These are phyloP conservation scores for Dunaliella sp. DNA, from an alignment of 139 green algal species.

Conservation along the genomic window DNA sequence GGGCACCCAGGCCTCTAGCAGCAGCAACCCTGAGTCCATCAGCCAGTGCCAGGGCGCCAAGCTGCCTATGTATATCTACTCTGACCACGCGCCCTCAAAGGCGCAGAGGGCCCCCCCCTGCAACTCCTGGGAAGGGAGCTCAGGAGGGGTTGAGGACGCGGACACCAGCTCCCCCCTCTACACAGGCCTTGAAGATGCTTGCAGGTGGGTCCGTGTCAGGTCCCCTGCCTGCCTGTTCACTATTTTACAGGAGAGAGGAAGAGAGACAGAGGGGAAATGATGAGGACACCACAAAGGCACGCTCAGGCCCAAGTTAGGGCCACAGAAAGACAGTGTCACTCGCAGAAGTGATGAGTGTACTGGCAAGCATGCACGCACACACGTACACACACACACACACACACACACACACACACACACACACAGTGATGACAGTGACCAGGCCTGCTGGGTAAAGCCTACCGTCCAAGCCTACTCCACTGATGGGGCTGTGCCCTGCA, in stretches of 20 bases:
- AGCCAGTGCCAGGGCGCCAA: background rate
- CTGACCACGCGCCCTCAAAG: background rate
- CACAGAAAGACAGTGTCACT: too few relatives aligned
- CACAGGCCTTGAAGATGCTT: too few relatives aligned
- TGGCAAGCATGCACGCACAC: too few relatives aligned
- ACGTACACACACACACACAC: too few relatives aligned
- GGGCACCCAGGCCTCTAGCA: too few relatives aligned
- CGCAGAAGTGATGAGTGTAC: too few relatives aligned
- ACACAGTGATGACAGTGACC: background rate
- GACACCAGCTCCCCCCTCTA: background rate
- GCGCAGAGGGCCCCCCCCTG: background rate
- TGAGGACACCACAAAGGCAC: too few relatives aligned
- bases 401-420: too few relatives aligned
- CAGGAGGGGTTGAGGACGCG: background rate
- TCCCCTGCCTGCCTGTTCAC: background rate
- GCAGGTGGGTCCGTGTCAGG: too few relatives aligned
- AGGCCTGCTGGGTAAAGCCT: background rate
- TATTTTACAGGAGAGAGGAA: too few relatives aligned
- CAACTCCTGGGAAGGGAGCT: background rate
- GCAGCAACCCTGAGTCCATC: background rate
- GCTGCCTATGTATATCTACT: background rate
- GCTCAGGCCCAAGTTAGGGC: too few relatives aligned
- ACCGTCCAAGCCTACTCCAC: background rate
- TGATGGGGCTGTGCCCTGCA: background rate
- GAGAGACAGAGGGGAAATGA: too few relatives aligned